Percentiles rank a stretch among this genome's conserved stretches.
Conservation (phyloP, 179 eudicot species). For the Silene coronaria region DNA sequence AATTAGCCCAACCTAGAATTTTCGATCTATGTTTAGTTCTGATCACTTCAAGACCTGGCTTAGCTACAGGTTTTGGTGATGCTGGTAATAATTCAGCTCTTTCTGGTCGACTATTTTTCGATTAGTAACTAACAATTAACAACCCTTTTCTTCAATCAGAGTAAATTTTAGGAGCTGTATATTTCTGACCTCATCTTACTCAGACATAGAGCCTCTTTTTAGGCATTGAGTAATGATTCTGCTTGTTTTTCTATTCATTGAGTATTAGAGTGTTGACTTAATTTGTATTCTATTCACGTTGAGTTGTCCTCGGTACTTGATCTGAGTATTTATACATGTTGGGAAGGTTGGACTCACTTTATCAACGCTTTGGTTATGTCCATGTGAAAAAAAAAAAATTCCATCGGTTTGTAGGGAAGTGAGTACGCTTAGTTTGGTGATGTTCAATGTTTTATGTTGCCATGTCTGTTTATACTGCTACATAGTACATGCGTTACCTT, state of each 20-base stretch:
- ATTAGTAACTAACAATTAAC: too few species aligned
- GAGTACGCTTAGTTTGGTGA: not conserved
- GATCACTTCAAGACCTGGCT: not conserved
- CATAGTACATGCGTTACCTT: not conserved
- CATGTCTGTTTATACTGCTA: not conserved
- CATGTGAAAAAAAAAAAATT: too few species aligned
- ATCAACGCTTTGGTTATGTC: not conserved
- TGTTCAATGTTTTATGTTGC: not conserved
- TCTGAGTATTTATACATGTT: not conserved
- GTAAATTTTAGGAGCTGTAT: not conserved
- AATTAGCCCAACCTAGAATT: not conserved
- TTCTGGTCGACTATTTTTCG: too few species aligned
- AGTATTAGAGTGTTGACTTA: not conserved
- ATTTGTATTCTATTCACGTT: not conserved
- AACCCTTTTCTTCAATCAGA: not conserved
- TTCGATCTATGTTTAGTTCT: not conserved
- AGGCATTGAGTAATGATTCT: not conserved
- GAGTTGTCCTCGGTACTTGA: not conserved
- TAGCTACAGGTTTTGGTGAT: not conserved
- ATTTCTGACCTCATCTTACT: not conserved
- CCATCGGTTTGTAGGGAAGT: too few species aligned
- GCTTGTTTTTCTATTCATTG: not conserved
- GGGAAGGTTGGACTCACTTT: not conserved
- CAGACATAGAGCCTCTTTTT: not conserved
- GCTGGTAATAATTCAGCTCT: too few species aligned